These are phyloP conservation scores for Letharia columbiana DNA, from an alignment of 495 filamentous ascomycete genomes.

Conservation along the genomic window DNA sequence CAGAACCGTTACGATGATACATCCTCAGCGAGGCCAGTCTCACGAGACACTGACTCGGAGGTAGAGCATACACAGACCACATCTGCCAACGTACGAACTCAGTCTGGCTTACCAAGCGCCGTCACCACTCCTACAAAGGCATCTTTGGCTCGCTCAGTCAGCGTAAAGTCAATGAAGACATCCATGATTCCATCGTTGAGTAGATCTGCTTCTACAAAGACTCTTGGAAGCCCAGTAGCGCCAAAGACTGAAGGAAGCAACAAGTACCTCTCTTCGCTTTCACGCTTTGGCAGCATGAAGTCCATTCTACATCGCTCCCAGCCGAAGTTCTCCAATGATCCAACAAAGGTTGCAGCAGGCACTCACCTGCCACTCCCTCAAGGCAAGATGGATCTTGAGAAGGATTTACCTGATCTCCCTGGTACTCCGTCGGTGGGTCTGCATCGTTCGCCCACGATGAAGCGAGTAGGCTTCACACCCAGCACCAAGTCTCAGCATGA, in stretches of 20 bases:
- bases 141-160: constrained; percentile 58
- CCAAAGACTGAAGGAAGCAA: constrained; percentile 26
- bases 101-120: constrained; percentile 36
- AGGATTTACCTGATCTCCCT: constrained; percentile 33
- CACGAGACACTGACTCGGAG: constrained; percentile 40
- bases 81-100: constrained; percentile 34
- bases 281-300: constrained; percentile 36
- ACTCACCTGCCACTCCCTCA: constrained; percentile 47
- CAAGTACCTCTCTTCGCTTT: constrained; percentile 24
- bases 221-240: constrained; percentile 13
- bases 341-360: constrained; percentile 50
- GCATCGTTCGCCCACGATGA: constrained; percentile 39
- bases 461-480: constrained; percentile 54
- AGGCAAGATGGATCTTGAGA: constrained; percentile 40
- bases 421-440: constrained; percentile 20
- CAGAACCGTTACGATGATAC: constrained; percentile 50
- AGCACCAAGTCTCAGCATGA: constrained; percentile 41
- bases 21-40: constrained; percentile 44
- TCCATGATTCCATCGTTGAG: constrained; percentile 48
- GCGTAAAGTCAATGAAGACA: constrained; percentile 47
- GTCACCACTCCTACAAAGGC: constrained; percentile 73
- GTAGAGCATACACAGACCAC: constrained; percentile 34
- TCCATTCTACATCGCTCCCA: constrained; percentile 55
- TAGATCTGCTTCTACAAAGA: constrained; percentile 41
- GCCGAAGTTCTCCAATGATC: constrained; percentile 54